These are phyloP conservation scores for Senna siamea DNA, from an alignment of 306 rosid genomes.

Conservation along the genomic window DNA sequence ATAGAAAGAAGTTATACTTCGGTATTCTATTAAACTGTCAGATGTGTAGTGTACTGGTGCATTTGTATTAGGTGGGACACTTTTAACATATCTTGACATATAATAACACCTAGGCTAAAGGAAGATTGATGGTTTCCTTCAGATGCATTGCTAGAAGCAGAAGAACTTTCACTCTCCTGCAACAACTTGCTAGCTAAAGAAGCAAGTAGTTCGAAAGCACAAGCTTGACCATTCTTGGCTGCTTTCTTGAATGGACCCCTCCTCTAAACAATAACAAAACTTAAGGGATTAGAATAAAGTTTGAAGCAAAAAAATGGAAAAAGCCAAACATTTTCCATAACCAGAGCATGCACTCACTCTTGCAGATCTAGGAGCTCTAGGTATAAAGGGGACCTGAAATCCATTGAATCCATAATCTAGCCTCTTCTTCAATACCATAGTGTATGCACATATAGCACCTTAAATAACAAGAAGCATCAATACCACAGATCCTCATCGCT, in stretches of 20 bases:
- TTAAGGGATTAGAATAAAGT: slow-evolving; percentile 31
- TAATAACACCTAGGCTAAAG: slow-evolving; percentile 46
- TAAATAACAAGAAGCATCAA: slow-evolving; percentile 55
- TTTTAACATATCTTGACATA: too few species aligned
- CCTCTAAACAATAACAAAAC: slow-evolving; percentile 65
- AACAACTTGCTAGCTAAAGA: slow-evolving; percentile 88
- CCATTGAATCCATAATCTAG: slow-evolving; percentile 66
- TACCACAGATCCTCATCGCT: slow-evolving; percentile 53
- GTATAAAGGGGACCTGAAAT: slow-evolving; percentile 69
- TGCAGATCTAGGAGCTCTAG: slow-evolving; percentile 87
- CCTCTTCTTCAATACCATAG: slow-evolving; percentile 89
- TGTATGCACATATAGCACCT: slow-evolving; percentile 60
- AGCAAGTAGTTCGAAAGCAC: slow-evolving; percentile 90
- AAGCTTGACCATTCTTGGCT: slow-evolving; percentile 58
- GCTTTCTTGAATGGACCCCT: slow-evolving; percentile 48
- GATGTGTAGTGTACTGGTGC: too few species aligned
- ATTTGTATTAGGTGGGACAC: too few species aligned
- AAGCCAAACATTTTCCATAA: slow-evolving; percentile 21
- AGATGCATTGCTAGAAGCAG: slow-evolving; percentile 81
- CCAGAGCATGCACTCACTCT: slow-evolving; percentile 60
- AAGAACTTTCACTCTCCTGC: slow-evolving; percentile 80
- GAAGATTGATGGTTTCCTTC: slow-evolving; percentile 56
- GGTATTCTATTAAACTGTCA: too few species aligned
- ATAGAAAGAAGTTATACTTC: too few species aligned
- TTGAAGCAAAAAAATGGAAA: slow-evolving; percentile 27